These are phyloP conservation scores for Poa pratensis DNA, from an alignment of 176 grass and related monocot genomes.

Conservation along the genomic window DNA sequence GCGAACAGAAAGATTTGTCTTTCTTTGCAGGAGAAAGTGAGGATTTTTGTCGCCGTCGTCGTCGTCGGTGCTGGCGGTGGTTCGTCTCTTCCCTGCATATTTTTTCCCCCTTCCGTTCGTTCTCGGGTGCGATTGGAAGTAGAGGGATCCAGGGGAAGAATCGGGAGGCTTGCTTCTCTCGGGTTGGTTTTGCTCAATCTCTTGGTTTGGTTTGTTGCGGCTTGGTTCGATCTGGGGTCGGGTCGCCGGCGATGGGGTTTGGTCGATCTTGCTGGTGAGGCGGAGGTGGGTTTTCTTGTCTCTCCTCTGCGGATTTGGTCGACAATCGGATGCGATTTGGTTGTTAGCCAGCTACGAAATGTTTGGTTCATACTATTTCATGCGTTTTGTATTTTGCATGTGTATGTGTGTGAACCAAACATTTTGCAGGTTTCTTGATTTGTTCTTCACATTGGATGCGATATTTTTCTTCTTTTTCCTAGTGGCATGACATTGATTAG, in stretches of 20 bases:
- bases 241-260: slow-evolving; percentile 15
- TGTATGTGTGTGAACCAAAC: background rate
- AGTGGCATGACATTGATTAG: slow-evolving; percentile 28
- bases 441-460: background rate
- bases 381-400: background rate
- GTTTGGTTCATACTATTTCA: background rate
- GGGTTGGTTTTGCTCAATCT: slow-evolving; percentile 9
- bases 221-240: slow-evolving; percentile 35
- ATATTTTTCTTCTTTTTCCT: slow-evolving; percentile 23
- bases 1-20: background rate
- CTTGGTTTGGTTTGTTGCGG: background rate
- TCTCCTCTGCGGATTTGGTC: background rate
- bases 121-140: background rate
- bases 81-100: background rate
- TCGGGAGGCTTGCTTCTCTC: background rate
- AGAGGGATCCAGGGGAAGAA: slow-evolving; percentile 30
- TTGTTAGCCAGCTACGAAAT: background rate
- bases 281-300: background rate
- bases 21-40: slow-evolving; percentile 7
- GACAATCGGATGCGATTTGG: background rate
- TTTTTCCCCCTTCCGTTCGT: background rate
- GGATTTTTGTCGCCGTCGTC: background rate
- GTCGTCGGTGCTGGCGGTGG: background rate
- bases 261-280: slow-evolving; percentile 40
- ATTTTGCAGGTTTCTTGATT: background rate